Evolutionary conservation across 225 moss, liverwort and hornwort species (phyloP).

Genomic region (Physcomitrium patens): DNA sequence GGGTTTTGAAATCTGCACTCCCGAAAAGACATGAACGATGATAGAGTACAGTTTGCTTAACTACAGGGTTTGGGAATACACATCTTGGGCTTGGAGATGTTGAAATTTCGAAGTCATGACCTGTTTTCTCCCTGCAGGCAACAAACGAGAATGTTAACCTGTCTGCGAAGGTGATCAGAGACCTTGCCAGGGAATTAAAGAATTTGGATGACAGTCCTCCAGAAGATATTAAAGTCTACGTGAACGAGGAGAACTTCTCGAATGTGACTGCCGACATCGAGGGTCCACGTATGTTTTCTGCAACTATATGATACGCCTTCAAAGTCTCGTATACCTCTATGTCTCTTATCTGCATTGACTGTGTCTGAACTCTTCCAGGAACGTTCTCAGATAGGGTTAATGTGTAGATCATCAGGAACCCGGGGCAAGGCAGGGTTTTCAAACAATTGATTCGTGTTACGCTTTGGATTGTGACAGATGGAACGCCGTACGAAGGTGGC

Average conservation of each 20-base stretch:
- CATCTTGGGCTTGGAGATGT: neutral
- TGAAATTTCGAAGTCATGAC: constrained; percentile 9
- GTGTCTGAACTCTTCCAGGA: no score
- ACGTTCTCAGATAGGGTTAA: no score
- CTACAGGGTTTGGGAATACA: no score
- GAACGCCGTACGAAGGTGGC: constrained; percentile 98
- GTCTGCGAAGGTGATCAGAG: constrained; percentile 95
- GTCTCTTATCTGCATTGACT: no score
- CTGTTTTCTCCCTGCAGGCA: constrained; percentile 52
- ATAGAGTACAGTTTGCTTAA: no score
- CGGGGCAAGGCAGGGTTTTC: no score
- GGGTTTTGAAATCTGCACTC: no score
- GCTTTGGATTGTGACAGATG: constrained; percentile 58
- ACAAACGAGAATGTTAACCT: constrained; percentile 90
- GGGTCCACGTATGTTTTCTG: constrained; percentile 71
- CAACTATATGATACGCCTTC: neutral
- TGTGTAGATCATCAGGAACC: no score
- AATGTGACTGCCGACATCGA: constrained; percentile 96
- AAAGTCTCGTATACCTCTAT: no score
- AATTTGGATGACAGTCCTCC: constrained; percentile 98
- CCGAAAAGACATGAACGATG: no score
- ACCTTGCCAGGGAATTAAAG: constrained; percentile 93
- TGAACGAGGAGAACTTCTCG: constrained; percentile 97
- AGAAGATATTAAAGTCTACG: constrained; percentile 91
- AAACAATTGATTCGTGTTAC: no score